Percentiles rank a stretch among this genome's conserved stretches.
Conservation (phyloP, 140 eudicot species). For the Ambrosia hybrid region DNA sequence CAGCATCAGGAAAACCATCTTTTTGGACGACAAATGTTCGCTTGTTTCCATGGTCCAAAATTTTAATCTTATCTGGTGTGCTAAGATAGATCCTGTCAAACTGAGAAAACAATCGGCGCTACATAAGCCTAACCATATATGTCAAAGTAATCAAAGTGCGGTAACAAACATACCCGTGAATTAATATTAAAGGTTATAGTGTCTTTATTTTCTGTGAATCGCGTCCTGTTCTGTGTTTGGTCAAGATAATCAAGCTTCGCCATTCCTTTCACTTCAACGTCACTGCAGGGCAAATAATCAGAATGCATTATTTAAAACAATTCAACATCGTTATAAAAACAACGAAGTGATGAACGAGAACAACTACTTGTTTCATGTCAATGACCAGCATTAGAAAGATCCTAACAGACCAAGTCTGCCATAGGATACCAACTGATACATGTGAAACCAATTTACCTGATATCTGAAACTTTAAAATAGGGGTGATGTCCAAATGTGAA, state of each 20-base stretch:
- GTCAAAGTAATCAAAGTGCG: neutral
- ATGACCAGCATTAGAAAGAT: no score
- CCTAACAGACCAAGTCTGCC: no score
- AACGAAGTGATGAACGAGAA: neutral
- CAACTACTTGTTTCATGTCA: neutral
- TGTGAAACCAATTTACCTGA: conserved; percentile 55
- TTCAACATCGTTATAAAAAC: neutral
- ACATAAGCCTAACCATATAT: conserved; percentile 10
- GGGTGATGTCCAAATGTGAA: conserved; percentile 93
- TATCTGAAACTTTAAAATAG: conserved; percentile 83
- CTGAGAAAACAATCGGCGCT: conserved; percentile 31
- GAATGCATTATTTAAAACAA: neutral
- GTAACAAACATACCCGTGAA: conserved; percentile 55
- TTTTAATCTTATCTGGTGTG: conserved; percentile 75
- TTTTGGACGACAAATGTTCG: conserved; percentile 70
- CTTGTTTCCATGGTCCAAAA: conserved; percentile 79
- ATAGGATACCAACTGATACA: neutral
- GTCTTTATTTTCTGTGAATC: conserved; percentile 78
- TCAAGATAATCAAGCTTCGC: conserved; percentile 92
- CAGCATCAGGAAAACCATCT: conserved; percentile 95
- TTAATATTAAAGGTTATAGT: conserved; percentile 69
- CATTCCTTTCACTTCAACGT: conserved; percentile 88
- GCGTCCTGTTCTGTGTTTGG: conserved; percentile 58
- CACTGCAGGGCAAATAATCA: conserved; percentile 37
- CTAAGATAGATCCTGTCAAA: conserved; percentile 86